A percentile compares a stretch with the other conserved stretches of the same genome.
Conservation (phyloP, 768 basidiomycete species). For the Tricholoma sp. region DNA sequence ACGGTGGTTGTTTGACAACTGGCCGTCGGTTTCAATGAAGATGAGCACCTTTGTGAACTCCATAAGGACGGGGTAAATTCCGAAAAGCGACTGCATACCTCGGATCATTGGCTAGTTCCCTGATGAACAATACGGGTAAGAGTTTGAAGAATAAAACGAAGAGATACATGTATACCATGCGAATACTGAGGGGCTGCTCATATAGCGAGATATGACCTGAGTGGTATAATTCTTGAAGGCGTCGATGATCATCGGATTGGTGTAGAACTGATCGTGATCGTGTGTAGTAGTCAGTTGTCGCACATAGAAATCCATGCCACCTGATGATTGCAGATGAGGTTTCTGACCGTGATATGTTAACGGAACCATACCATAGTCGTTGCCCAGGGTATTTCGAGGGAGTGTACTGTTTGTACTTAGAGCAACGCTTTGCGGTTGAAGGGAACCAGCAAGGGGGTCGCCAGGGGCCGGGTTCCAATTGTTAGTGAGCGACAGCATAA, state of each 20-base stretch:
- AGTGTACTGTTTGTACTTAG: conserved; percentile 32
- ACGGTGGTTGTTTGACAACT: conserved; percentile 45
- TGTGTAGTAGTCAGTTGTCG: conserved; percentile 34
- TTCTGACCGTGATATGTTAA: background rate
- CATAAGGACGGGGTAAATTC: background rate
- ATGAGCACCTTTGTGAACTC: conserved; percentile 41
- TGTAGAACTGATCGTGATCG: conserved; percentile 54
- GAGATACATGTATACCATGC: conserved; percentile 30
- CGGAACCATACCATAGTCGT: conserved; percentile 46
- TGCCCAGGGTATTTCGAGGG: conserved; percentile 50
- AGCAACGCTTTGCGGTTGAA: background rate
- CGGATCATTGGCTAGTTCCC: conserved; percentile 63
- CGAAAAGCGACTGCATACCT: conserved; percentile 28
- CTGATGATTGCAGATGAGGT: conserved; percentile 21
- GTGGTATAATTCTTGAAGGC: conserved; percentile 53
- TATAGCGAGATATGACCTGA: conserved; percentile 49
- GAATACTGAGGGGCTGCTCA: conserved; percentile 44
- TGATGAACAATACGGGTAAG: conserved; percentile 15
- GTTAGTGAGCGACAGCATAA: conserved; percentile 39
- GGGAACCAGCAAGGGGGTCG: background rate
- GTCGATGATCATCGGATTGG: conserved; percentile 39
- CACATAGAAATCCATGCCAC: conserved; percentile 62
- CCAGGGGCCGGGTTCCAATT: conserved; percentile 37
- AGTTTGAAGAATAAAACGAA: background rate
- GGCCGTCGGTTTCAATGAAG: conserved; percentile 38